A percentile compares a stretch with the other conserved stretches of the same genome.
Evolutionary conservation across 2,329 filamentous ascomycete species (phyloP).

Genomic region (Diaporthe vexans): DNA sequence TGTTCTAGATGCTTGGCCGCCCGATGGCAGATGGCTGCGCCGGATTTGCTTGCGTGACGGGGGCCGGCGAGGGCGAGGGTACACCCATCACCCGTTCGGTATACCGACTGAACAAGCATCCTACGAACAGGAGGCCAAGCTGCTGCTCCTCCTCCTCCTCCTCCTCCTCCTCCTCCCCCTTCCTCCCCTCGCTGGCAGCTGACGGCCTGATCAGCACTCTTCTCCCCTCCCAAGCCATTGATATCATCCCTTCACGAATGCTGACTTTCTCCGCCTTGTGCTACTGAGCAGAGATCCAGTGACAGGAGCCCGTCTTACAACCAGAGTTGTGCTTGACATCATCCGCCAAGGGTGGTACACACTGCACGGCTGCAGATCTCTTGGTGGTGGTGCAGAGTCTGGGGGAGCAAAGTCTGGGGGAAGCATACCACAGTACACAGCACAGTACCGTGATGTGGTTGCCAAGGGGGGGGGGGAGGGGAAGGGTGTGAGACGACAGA

Average conservation of each 20-base stretch:
- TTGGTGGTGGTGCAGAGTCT: conserved; percentile 5
- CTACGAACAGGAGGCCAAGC: background rate
- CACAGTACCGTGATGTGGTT: no score
- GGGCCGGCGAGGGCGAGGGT: conserved; percentile 28
- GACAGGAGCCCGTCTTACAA: background rate
- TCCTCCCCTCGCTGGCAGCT: no score
- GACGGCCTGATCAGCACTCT: conserved; percentile 14
- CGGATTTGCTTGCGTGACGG: background rate
- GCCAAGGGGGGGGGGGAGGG: no score
- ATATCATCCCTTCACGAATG: conserved; percentile 24
- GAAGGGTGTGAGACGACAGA: no score
- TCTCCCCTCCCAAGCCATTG: conserved; percentile 14
- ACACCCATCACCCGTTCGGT: conserved; percentile 4
- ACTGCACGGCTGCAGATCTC: conserved; percentile 22
- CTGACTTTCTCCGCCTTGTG: background rate
- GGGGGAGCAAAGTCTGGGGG: background rate
- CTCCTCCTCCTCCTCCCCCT: no score
- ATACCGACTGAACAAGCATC: background rate
- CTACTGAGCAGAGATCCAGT: conserved; percentile 14
- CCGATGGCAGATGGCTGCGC: background rate
- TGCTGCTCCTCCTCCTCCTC: no score
- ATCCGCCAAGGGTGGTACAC: conserved; percentile 13
- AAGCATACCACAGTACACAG: no score
- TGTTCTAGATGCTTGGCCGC: conserved; percentile 35
- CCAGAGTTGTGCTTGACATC: conserved; percentile 28